Percentiles rank a stretch among this genome's conserved stretches.
Conservation (phyloP, 2,329 filamentous ascomycete genomes). For the Coniosporium tulheliwenetii region DNA sequence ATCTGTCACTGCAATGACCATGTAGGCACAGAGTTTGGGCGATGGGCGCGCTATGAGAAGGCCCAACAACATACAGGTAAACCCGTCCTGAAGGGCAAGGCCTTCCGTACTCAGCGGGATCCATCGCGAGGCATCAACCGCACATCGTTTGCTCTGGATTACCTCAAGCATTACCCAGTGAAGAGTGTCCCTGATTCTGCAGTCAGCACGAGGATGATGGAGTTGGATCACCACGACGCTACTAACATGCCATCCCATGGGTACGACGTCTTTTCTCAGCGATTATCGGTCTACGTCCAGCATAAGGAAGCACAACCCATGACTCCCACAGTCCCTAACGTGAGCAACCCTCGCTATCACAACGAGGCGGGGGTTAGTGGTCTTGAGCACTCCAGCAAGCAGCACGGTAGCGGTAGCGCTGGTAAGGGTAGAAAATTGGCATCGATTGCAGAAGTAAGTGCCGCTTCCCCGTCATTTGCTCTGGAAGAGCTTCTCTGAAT, state of each 20-base stretch:
- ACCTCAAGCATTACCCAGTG: slow-evolving; percentile 30
- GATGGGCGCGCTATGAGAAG: slow-evolving; percentile 31
- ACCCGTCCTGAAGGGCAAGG: slow-evolving; percentile 34
- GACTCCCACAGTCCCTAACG: too few species aligned
- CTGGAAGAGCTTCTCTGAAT: too few species aligned
- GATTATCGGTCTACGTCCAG: slow-evolving; percentile 35
- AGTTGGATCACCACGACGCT: slow-evolving; percentile 32
- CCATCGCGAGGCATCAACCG: slow-evolving; percentile 34
- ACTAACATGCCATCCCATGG: slow-evolving; percentile 26
- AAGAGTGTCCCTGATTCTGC: slow-evolving; percentile 3
- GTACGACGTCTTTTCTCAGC: slow-evolving; percentile 34
- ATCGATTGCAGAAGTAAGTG: too few species aligned
- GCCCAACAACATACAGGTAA: slow-evolving; percentile 33
- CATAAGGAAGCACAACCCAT: slow-evolving; percentile 18
- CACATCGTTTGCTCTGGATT: slow-evolving; percentile 35
- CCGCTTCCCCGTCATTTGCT: too few species aligned
- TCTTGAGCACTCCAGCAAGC: too few species aligned
- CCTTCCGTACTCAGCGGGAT: slow-evolving; percentile 33
- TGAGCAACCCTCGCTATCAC: too few species aligned
- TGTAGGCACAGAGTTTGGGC: slow-evolving; percentile 32
- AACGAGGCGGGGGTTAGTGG: too few species aligned
- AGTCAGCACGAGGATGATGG: slow-evolving; percentile 28
- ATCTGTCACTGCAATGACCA: slow-evolving; percentile 31
- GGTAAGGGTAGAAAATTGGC: too few species aligned
- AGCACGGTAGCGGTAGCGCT: too few species aligned